These are phyloP conservation scores for Penicillium steckii DNA, from an alignment of 495 filamentous ascomycete genomes.

Conservation along the genomic window DNA sequence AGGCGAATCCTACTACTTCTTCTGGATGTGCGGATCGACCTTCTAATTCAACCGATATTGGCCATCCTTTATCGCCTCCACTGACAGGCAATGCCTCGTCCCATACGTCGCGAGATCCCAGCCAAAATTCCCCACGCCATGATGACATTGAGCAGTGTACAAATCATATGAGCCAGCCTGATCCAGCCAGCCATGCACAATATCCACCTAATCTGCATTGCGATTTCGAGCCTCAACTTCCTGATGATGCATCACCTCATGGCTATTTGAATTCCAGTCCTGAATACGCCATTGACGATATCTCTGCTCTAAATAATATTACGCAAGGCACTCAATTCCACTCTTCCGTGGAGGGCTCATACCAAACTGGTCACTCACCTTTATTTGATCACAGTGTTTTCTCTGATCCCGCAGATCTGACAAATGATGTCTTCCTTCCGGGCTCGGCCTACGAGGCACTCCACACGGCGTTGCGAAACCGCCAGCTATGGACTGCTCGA, in stretches of 20 bases:
- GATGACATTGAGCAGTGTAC: background rate
- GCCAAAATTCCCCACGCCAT: background rate
- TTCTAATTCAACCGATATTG: background rate
- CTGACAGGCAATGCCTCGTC: slow-evolving; percentile 14
- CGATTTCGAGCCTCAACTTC: slow-evolving; percentile 4
- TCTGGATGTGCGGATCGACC: background rate
- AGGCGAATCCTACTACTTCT: background rate
- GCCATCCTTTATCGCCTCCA: slow-evolving; percentile 10
- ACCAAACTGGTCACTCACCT: slow-evolving; percentile 21
- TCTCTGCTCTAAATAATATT: slow-evolving; percentile 17
- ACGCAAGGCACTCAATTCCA: slow-evolving; percentile 4
- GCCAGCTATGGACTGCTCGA: slow-evolving; percentile 33
- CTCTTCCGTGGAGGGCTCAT: slow-evolving; percentile 12
- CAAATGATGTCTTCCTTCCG: slow-evolving; percentile 32
- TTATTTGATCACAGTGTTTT: slow-evolving; percentile 27
- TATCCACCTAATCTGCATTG: slow-evolving; percentile 1
- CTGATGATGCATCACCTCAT: slow-evolving; percentile 14
- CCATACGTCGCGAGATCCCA: background rate
- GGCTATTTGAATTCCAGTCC: slow-evolving; percentile 30
- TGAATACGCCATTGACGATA: slow-evolving; percentile 27
- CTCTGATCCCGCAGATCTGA: slow-evolving; percentile 25
- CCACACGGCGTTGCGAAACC: slow-evolving; percentile 33
- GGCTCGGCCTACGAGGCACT: slow-evolving; percentile 36
- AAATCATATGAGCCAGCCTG: background rate
- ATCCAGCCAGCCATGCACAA: background rate